Evolutionary conservation across 2,329 filamentous ascomycete genomes (phyloP), one percentile per base, ranked within the genome.

Genomic region (Intubia oerlemansii): DNA sequence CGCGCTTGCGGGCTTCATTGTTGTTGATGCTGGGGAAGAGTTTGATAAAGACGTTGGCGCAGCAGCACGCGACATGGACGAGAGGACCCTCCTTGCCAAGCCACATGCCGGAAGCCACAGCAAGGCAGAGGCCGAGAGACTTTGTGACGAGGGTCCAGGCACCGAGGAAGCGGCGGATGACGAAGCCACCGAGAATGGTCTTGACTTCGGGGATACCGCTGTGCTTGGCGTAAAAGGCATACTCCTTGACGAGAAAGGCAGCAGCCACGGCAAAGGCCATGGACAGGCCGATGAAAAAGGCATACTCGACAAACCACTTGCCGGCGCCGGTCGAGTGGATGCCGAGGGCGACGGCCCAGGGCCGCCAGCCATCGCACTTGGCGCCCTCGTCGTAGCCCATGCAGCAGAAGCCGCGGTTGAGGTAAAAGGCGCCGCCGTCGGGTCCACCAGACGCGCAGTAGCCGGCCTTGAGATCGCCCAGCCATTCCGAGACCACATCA

Each of bases 171-270:
- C 73, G 67, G 35, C 73, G 66, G 36, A 98, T 93, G 18, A 98
- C 74, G 47, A 93, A 93, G 5, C 85, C 85, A 23, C 85, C 85
- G 30, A 98, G 56, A 7, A 98, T 68, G 3, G 84, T 93, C 58
- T 98, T 98, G 52, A 98, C 90, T 56, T 98, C 85, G 5, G 85
- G 82, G 40, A 98, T 93, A 51, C 85, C 85, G 46, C 81, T 92
- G 44, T 95, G 85, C 46, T 78, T 85, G 27, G 85, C 85, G 50
- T 92, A 80, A 5, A 77, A 59, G 15, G 80, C 81, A 49, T 84
- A 95, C 41, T 75, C 68, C 41, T 75, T 69, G 10, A 95, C 84
- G 30, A 95, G 54, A 30, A 84, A 46, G 30, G 76, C 79, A 8
- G 88, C 81, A 33, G 63, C 67, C 21, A 69, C 59, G 16, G 85